A percentile compares a stretch with the other conserved stretches of the same genome.
These are phyloP conservation scores for Trichosporon sp. DNA, from an alignment of 1,284 basidiomycete species.

Conservation along the genomic window DNA sequence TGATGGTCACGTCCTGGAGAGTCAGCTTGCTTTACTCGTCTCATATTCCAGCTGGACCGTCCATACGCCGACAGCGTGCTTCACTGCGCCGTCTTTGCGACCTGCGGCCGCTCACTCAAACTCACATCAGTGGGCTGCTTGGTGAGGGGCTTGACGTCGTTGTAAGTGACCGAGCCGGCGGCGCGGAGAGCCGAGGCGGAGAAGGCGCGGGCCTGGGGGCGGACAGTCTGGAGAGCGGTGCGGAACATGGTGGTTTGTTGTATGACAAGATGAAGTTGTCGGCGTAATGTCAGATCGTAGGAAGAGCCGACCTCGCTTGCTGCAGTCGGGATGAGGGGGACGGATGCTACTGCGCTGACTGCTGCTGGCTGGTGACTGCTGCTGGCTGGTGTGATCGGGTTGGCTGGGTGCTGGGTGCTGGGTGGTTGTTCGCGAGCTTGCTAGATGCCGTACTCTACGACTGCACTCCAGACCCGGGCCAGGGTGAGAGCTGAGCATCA, in stretches of 20 bases:
- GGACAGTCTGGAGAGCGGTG: neutral
- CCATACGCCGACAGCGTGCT: no score
- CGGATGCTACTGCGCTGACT: no score
- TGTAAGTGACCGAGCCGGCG: constrained; percentile 63
- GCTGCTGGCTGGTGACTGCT: no score
- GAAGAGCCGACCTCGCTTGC: neutral
- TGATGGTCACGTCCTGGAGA: constrained; percentile 8
- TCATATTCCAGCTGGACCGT: no score
- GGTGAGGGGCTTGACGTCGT: constrained; percentile 76
- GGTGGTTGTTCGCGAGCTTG: neutral
- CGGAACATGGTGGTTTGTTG: neutral
- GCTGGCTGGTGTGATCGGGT: no score
- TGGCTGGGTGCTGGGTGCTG: neutral
- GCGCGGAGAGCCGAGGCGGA: neutral
- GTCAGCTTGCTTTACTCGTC: neutral
- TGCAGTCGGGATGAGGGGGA: no score
- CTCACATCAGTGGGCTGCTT: constrained; percentile 71
- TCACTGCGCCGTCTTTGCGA: no score
- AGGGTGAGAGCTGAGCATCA: no score
- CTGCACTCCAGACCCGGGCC: no score
- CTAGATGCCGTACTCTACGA: neutral
- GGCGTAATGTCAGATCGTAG: neutral
- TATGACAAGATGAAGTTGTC: neutral
- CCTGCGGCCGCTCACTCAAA: constrained; percentile 19
- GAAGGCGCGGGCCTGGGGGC: neutral